Conservation (phyloP, 345 rosid genomes). For the Chamaenerion angustifolium region DNA sequence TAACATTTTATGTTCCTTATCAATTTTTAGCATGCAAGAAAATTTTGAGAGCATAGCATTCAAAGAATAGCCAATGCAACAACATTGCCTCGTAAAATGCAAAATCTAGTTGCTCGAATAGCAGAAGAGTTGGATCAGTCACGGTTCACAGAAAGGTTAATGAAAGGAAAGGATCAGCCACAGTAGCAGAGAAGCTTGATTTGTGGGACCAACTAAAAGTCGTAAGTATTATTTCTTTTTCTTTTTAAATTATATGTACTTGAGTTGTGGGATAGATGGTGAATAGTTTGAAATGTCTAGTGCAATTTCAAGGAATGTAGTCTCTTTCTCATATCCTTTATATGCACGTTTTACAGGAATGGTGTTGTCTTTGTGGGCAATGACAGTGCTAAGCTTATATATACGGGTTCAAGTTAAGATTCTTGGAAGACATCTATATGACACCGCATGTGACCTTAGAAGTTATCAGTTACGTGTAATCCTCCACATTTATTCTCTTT, state of each 20-base stretch:
- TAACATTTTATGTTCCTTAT: conserved; percentile 1
- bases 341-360: conserved; percentile 78
- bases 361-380: conserved; percentile 73
- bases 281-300: background rate
- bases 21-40: conserved; percentile 48
- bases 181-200: conserved; percentile 65
- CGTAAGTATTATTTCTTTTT: conserved; percentile 33
- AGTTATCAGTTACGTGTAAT: conserved; percentile 26
- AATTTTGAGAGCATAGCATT: conserved; percentile 80
- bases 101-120: conserved; percentile 40
- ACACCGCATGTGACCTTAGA: conserved; percentile 65
- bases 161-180: conserved; percentile 67
- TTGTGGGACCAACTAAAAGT: conserved; percentile 86
- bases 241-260: no score
- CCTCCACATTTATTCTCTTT: no score
- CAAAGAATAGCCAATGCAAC: conserved; percentile 74
- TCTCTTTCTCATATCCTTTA: conserved; percentile 6
- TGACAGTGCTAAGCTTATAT: conserved; percentile 73
- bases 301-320: conserved; percentile 4
- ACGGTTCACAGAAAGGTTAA: conserved; percentile 51
- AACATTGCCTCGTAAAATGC: conserved; percentile 78
- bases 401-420: conserved; percentile 92
- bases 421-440: conserved; percentile 88
- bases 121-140: conserved; percentile 62
- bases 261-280: no score